phyloP scores from a whole-genome alignment of 108 stramenopile genomes.

The Fragilariopsis cylindrus region DNA sequence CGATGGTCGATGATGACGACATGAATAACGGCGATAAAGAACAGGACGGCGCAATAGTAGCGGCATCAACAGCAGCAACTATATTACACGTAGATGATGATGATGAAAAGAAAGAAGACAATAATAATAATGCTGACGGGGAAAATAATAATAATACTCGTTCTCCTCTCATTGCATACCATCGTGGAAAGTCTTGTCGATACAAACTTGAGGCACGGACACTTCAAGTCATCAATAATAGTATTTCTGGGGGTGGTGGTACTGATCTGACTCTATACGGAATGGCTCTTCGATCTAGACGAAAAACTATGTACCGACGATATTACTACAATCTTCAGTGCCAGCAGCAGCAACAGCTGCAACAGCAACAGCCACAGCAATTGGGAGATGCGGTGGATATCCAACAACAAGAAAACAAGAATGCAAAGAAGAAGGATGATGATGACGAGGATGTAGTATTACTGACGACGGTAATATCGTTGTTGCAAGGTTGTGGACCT shows the following conservation, averaged over 20 bases:
- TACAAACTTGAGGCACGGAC: not conserved
- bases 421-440: no score
- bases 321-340: not conserved
- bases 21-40: not conserved
- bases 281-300: not conserved
- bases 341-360: not conserved
- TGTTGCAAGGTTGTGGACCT: slow-evolving; percentile 21
- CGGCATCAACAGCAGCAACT: not conserved
- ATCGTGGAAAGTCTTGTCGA: no score
- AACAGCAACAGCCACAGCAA: not conserved
- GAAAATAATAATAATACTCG: not conserved
- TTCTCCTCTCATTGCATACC: no score
- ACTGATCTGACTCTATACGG: slow-evolving; percentile 24
- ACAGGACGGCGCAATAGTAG: not conserved
- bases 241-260: slow-evolving; percentile 1
- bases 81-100: no score
- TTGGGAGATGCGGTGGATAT: not conserved
- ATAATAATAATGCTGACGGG: not conserved
- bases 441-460: no score
- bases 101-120: not conserved
- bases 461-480: not conserved
- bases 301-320: not conserved
- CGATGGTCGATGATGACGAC: not conserved
- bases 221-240: not conserved
- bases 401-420: no score